A percentile compares a stretch with the other conserved stretches of the same genome.
Evolutionary conservation across 2,329 filamentous ascomycete species (phyloP).

Genomic region (Cadophora sp.): DNA sequence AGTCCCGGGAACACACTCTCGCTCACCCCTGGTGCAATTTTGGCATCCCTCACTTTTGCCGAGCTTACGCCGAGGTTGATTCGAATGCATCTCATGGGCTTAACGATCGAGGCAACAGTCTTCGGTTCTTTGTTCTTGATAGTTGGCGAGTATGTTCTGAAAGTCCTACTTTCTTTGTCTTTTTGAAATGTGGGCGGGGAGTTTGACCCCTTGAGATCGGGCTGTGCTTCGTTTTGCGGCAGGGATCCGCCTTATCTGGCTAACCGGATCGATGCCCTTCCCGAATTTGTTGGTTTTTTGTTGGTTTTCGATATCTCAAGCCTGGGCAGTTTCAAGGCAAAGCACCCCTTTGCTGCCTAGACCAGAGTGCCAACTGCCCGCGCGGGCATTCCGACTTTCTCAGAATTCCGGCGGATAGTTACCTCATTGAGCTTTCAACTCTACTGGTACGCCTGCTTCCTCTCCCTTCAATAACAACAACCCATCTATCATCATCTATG

Average conservation of each 20-base stretch:
- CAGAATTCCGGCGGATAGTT: background rate
- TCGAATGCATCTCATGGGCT: background rate
- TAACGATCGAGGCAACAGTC: background rate
- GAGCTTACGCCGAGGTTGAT: background rate
- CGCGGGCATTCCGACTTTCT: background rate
- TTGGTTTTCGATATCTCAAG: background rate
- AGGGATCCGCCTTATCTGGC: background rate
- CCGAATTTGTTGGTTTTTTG: background rate
- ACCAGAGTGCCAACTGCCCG: background rate
- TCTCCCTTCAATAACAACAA: background rate
- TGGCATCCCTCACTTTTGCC: background rate
- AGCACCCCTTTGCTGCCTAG: background rate
- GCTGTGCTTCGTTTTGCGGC: background rate
- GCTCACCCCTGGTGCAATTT: background rate
- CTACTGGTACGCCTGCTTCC: background rate
- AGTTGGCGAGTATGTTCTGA: too few relatives aligned
- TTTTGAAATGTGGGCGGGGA: background rate
- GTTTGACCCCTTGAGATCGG: background rate
- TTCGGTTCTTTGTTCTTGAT: background rate
- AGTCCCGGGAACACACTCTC: background rate
- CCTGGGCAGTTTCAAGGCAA: background rate
- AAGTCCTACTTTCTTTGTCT: background rate
- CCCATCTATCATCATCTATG: too few relatives aligned
- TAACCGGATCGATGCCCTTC: background rate
- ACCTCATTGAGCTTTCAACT: background rate